Evolutionary conservation across 192 early-diverging fungal species (phyloP), one percentile per base, ranked within the genome.

Genomic region (Radiomyces spectabilis): DNA sequence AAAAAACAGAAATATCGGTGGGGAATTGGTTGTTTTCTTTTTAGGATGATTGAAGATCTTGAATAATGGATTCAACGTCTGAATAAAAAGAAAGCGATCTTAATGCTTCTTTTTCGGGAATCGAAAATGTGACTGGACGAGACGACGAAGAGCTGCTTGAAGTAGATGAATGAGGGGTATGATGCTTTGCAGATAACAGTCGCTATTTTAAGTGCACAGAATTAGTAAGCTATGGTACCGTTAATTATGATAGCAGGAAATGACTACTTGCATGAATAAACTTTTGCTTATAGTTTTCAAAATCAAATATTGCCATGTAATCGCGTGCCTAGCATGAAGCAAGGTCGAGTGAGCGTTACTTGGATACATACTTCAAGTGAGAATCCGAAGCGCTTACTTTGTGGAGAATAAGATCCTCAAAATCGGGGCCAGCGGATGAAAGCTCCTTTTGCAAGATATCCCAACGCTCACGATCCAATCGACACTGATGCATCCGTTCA

Each of bases 301-400:
- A 75, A 56, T 75, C 73, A 27, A 75, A 40, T n/a, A 71, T 30
- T 3, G 43, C 47, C 50, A 71, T 45, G 31, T 71, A 71, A 7
- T 62, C 41, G 8, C 57, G 52, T 35, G 66, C 22, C 43, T 65
- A 56, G 59, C 9, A 33, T 27, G 53, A 54, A 5, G 39, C 45
- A 38, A 59, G 40, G 7, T 66, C 27, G 19, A 43, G 41, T 10
- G 55, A 57, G 40, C 19, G 39, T 47, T 37, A 32, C 18, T 26
- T 26, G 22, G 25, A 52, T 37, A 19, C 9, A 37, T 16, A 24
- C 12, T 38, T 26, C 33, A 35, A 8, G 33, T 35, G 5, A 35
- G 33, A n/a, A 51, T 37, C 42, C 59, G 53, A 22, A 63, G n/a
- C 42, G 19, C 59, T 38, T 33, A 51, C 52, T 31, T 55, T 53